A percentile compares a stretch with the other conserved stretches of the same genome.
phyloP scores from a whole-genome alignment of 352 stramenopile species.

The Pythium oligandrum region DNA sequence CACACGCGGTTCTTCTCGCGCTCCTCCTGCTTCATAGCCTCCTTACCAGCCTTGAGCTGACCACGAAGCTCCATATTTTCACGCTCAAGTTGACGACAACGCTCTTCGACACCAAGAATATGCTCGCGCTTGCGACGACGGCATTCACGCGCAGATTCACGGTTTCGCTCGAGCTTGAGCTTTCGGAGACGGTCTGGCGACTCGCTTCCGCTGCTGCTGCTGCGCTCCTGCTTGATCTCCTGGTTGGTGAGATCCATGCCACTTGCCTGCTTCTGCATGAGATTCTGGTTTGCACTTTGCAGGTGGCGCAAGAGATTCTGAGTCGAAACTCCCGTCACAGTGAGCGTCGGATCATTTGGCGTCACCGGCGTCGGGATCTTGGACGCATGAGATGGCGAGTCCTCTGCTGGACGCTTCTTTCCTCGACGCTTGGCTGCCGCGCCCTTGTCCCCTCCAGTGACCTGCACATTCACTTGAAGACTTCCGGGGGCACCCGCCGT shows the following conservation, averaged over 20 bases:
- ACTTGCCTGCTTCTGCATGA: slow-evolving; percentile 54
- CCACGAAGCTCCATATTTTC: slow-evolving; percentile 91
- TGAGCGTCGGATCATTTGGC: not conserved
- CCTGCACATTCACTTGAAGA: slow-evolving; percentile 12
- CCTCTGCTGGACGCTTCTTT: slow-evolving; percentile 49
- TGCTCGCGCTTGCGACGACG: slow-evolving; percentile 86
- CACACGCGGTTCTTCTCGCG: slow-evolving; percentile 84
- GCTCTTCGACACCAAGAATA: slow-evolving; percentile 75
- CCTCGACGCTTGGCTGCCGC: slow-evolving; percentile 30
- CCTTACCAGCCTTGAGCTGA: slow-evolving; percentile 83
- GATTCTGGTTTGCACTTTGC: slow-evolving; percentile 65
- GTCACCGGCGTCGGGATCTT: not conserved
- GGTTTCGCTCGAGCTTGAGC: slow-evolving; percentile 90
- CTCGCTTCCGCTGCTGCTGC: slow-evolving; percentile 56
- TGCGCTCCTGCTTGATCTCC: slow-evolving; percentile 45
- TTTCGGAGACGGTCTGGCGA: slow-evolving; percentile 59
- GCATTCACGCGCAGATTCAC: slow-evolving; percentile 88
- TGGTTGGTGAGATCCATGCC: slow-evolving; percentile 12
- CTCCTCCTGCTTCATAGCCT: slow-evolving; percentile 82
- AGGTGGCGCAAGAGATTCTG: slow-evolving; percentile 63
- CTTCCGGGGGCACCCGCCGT: slow-evolving; percentile 14
- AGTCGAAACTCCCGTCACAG: slow-evolving; percentile 22
- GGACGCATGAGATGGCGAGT: slow-evolving; percentile 16
- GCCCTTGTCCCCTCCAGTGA: slow-evolving; percentile 7
- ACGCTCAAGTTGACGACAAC: slow-evolving; percentile 77